Evolutionary conservation across 2,329 filamentous ascomycete genomes (phyloP), one percentile per base, ranked within the genome.

Genomic region (Aspergillus sp.): DNA sequence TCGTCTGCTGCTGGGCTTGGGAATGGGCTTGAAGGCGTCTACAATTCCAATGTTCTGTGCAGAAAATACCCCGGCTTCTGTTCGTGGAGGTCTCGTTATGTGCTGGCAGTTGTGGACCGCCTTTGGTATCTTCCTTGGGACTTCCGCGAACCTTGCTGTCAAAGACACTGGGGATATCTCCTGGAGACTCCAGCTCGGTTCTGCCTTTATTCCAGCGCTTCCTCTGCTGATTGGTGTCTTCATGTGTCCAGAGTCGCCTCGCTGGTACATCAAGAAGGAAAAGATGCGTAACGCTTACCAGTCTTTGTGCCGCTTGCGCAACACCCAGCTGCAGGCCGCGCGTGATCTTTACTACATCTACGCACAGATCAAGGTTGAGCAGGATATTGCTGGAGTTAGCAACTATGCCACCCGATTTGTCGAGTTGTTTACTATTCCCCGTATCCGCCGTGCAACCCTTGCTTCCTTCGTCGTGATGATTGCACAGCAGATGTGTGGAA

Each of bases 391-490:
- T 15, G 77, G 74, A 15, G 59, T 81, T 5, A 84, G 78, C 67
- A 88, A 82, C 74, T 89, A 89, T 68, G 36, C 86, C 53, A 84
- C 79, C 21, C 85, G 89, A 15, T 87, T 91, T 65, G 55, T 79
- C 47, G 76, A 82, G 61, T 72, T 85, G 0, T 82, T 82, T 63
- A 81, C 80, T 12, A 78, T 82, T 55, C 80, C 80, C 5, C 78
- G 80, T 17, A 74, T 81, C 58, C 77, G 80, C 41, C 79, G 80
- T 43, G 92, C 92, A 2, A 93, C 88, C 3, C 81, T 90, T 30
- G 91, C 91, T 5, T 89, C 91, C 0, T 90, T 88, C 65, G 86
- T 87, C 1, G 90, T 94, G 66, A 96, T 96, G 91, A 87, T 90
- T 68, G 87, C 87, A 0, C 88, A 90, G 74, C 87, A 90, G 73